A percentile compares a stretch with the other conserved stretches of the same genome.
These are phyloP conservation scores for Saksenaea vasiformis DNA, from an alignment of 371 early-diverging fungal species.

Conservation along the genomic window DNA sequence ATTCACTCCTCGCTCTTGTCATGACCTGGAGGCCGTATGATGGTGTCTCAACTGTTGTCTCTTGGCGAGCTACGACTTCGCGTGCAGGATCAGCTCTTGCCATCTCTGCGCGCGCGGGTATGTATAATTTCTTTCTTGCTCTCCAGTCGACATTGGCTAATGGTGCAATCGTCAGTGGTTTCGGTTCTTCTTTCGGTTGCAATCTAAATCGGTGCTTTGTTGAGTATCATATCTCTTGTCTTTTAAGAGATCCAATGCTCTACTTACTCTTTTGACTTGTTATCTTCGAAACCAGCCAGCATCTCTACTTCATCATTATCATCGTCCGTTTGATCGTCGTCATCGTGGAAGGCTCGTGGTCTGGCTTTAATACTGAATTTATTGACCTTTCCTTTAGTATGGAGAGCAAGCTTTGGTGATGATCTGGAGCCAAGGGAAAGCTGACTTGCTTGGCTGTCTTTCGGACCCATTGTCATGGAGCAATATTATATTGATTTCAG, in stretches of 20 bases:
- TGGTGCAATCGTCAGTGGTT: slow-evolving; percentile 51
- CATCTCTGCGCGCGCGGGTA: slow-evolving; percentile 32
- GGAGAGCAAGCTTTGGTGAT: not conserved
- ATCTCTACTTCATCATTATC: slow-evolving; percentile 39
- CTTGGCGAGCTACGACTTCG: slow-evolving; percentile 18
- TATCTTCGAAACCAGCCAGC: slow-evolving; percentile 57
- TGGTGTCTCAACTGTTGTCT: no score
- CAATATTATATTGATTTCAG: no score
- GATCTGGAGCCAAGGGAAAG: not conserved
- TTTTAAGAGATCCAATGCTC: not conserved
- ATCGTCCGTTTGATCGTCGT: slow-evolving; percentile 39
- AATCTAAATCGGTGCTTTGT: slow-evolving; percentile 28
- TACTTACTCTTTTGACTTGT: slow-evolving; percentile 53
- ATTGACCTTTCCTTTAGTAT: not conserved
- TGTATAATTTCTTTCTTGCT: slow-evolving; percentile 43
- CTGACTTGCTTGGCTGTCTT: not conserved
- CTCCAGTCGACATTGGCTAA: slow-evolving; percentile 54
- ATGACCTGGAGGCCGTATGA: slow-evolving; percentile 25
- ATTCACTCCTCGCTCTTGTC: not conserved
- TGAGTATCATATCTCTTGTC: not conserved
- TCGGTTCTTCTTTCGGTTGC: slow-evolving; percentile 36
- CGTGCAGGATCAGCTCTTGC: slow-evolving; percentile 18
- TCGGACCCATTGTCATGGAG: not conserved
- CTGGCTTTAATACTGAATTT: not conserved
- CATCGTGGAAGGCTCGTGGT: slow-evolving; percentile 33